These are phyloP conservation scores for Funneliformis geosporum DNA, from an alignment of 192 early-diverging fungal species.

Conservation along the genomic window DNA sequence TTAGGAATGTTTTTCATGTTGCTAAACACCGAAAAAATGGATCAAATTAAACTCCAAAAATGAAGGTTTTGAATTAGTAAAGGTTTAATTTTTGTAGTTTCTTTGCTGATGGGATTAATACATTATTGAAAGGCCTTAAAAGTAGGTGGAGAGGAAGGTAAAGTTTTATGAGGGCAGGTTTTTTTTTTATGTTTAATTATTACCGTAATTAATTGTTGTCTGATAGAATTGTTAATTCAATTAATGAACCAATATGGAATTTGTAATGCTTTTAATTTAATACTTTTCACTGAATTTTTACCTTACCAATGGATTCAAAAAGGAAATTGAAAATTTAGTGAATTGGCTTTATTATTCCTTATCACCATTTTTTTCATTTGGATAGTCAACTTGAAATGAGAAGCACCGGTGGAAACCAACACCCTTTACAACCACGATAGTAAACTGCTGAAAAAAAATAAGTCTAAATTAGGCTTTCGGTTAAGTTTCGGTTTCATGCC, in stretches of 20 bases:
- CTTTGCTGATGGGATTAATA: neutral
- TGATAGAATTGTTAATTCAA: conserved; percentile 23
- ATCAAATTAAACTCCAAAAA: neutral
- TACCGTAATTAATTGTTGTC: conserved; percentile 26
- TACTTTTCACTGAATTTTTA: conserved; percentile 21
- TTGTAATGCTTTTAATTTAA: conserved; percentile 25
- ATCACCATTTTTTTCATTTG: conserved; percentile 22
- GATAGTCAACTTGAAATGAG: conserved; percentile 17
- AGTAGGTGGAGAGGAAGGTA: neutral
- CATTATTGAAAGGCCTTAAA: neutral
- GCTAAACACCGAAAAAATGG: conserved; percentile 10
- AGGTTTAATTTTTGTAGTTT: conserved; percentile 9
- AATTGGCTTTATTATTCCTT: neutral
- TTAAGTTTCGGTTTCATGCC: conserved; percentile 26
- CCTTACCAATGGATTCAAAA: neutral
- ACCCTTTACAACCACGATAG: conserved; percentile 11
- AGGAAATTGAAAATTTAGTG: neutral
- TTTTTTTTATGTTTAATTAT: conserved; percentile 22
- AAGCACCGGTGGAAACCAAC: conserved; percentile 10
- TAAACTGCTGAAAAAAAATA: conserved; percentile 15
- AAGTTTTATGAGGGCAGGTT: neutral
- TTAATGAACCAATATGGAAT: conserved; percentile 28
- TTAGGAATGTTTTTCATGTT: conserved; percentile 8
- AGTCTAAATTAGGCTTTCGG: conserved; percentile 6
- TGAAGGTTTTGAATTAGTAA: conserved; percentile 22